Evolutionary conservation across 805 yeast species (phyloP).

Genomic region (Metschnikowia arizonensis): DNA sequence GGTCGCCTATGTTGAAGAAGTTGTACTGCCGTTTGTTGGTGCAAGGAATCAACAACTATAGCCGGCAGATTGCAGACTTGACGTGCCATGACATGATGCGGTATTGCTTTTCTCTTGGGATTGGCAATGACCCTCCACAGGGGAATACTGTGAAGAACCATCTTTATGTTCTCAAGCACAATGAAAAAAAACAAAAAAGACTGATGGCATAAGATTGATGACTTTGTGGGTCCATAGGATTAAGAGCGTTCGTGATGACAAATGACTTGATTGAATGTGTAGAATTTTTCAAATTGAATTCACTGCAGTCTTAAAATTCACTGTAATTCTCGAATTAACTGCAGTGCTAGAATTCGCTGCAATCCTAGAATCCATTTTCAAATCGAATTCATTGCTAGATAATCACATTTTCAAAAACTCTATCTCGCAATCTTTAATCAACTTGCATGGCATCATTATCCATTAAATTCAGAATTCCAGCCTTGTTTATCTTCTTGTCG

Average conservation of each 20-base stretch:
- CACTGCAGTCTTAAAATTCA: too few relatives aligned
- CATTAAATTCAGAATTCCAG: conserved; percentile 34
- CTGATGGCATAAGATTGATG: too few relatives aligned
- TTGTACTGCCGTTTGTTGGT: conserved; percentile 29
- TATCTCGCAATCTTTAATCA: background rate
- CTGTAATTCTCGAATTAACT: too few relatives aligned
- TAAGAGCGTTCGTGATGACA: too few relatives aligned
- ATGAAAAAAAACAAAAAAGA: too few relatives aligned
- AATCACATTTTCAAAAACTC: too few relatives aligned
- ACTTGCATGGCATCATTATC: conserved; percentile 16
- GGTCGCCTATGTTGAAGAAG: background rate
- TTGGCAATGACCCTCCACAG: conserved; percentile 18
- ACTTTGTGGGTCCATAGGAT: too few relatives aligned
- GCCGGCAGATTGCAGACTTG: conserved; percentile 38
- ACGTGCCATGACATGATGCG: conserved; percentile 33
- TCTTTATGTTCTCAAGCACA: conserved; percentile 25
- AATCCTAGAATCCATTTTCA: too few relatives aligned
- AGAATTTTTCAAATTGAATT: too few relatives aligned
- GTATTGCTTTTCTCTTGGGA: conserved; percentile 28
- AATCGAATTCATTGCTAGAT: too few relatives aligned
- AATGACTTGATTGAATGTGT: too few relatives aligned
- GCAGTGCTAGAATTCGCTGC: too few relatives aligned
- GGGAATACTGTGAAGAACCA: conserved; percentile 27
- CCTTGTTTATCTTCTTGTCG: conserved; percentile 23
- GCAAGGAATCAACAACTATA: conserved; percentile 36